Evolutionary conservation across 2,329 filamentous ascomycete genomes (phyloP).

Genomic region (Curvularia eragrostidis): DNA sequence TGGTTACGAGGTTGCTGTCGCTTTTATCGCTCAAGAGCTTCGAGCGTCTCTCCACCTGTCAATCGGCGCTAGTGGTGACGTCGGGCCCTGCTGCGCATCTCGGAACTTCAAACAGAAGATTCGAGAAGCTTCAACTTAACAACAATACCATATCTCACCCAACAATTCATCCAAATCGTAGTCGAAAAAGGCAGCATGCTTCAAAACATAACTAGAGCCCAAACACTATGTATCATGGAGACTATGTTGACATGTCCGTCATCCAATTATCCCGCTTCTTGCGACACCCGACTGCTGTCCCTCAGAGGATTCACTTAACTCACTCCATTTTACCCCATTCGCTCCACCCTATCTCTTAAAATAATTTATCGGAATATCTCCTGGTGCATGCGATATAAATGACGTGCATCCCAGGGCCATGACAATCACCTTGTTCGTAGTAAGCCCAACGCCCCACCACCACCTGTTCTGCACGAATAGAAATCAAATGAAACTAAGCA

Average conservation of each 20-base stretch:
- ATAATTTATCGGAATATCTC: not conserved
- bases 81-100: conserved; percentile 18
- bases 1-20: conserved; percentile 31
- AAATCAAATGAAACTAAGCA: not conserved
- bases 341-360: not conserved
- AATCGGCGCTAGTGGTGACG: conserved; percentile 31
- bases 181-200: not conserved
- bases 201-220: conserved; percentile 1
- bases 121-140: conserved; percentile 48
- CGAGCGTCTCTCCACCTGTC: conserved; percentile 40
- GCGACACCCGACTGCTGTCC: conserved; percentile 1
- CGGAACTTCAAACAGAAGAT: conserved; percentile 36
- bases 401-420: not conserved
- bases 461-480: not conserved
- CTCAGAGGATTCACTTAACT: conserved; percentile 3
- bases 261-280: conserved; percentile 4
- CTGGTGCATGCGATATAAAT: not conserved
- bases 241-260: conserved; percentile 4
- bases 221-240: not conserved
- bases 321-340: not conserved
- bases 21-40: conserved; percentile 36
- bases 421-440: not conserved
- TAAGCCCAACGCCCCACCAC: not conserved
- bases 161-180: not conserved
- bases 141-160: conserved; percentile 7